Evolutionary conservation across 371 early-diverging fungal species (phyloP), one percentile per base, ranked within the genome.

Genomic region (Haplosporangium sp.): DNA sequence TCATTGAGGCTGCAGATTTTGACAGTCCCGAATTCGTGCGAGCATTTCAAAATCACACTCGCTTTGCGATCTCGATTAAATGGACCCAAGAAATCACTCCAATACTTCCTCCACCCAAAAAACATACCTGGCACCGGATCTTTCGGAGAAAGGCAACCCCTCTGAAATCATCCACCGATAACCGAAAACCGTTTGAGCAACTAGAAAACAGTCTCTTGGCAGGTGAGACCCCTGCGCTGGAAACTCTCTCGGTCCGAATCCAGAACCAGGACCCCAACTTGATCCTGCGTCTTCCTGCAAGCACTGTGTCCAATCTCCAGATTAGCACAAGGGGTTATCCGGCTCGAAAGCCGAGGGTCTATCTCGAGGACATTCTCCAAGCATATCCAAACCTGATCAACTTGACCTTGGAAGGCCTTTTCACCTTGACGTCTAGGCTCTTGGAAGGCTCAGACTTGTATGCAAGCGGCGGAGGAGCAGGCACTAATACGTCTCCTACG

Each of bases 281-380:
- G 45, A 57, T 71, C 46, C 38, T 76, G 37, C 37, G 50, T 0
- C 54, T 70, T 7, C 42, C 64, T 0, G 67, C 71, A 5, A 62
- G 48, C 9, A 67, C 71, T 5, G 67, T 76, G 13, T 7, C 54
- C 40, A 76, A 50, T 38, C 58, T 76, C 0, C 62, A 70, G 50
- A 67, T 76, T 54, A 71, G 64, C 54, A 76, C 67, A 18, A 58
- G 64, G n/a, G 67, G 71, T 2, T 64, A 67, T n/a, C 77, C 77
- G 0, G 64, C 62, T 8, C 57, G 59, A 18, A 70, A 71, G 29
- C 71, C 67, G 14, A 63, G 59, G 14, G 23, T 76, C 45, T 67
- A 56, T 43, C 62, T 76, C 56, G 77, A 76, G 18, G 67, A 76
- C 46, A 66, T 76, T 43, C 67, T 76, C 29, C 46, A 21, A 9